Base-by-base conservation (phyloP, 305 asterid species). In the Fraxinus greggii region DNA sequence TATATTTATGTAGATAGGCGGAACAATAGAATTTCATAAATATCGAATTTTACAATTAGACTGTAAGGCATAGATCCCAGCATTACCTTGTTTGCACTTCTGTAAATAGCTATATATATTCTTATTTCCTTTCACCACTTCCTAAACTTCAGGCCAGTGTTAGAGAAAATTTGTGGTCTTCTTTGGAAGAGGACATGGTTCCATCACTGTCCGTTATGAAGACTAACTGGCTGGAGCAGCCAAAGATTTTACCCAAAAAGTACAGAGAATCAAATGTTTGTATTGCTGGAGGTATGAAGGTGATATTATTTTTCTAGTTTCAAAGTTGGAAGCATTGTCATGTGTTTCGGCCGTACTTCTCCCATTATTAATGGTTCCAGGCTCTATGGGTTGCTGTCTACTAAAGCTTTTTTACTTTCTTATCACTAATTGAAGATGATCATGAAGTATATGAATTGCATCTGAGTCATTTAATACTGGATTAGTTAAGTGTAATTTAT, bases 201-300 rank as follows among this genome's bases (percentile, higher is more conserved):
- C 98, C 98, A 78, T 88, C 97, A 13, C 40, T 85, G 59, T 89
- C 97, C 61, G 89, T 84, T 76, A 82, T 85, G 74, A 94, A 92
- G 92, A 87, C 90, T 85, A 97, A 94, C 86, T 97, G 99, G 99
- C 88, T 97, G 91, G 97, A 97, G 35, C 83, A 88, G 79, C 87
- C 97, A 35, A 97, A 88, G 85, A 76, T 85, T 84, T 81, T 92
- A 80, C 91, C 94, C 21, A 93, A 87, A 85, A 92, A 90, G 88
- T 88, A 81, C 86, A 91, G 88, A 88, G 97, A 92, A 83, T 93
- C 97, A 82, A 97, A 93, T 78, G 89, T 97, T 81, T 97, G 98
- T 89, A 91, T 97, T 85, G 95, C 98, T 88, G 98, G 98, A 94
- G 99, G 99, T 97, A 93, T 87, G 92, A 86, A 84, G 81, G 87